phyloP scores from a whole-genome alignment of 2,329 filamentous ascomycete genomes.

The Neobulgaria alba region DNA sequence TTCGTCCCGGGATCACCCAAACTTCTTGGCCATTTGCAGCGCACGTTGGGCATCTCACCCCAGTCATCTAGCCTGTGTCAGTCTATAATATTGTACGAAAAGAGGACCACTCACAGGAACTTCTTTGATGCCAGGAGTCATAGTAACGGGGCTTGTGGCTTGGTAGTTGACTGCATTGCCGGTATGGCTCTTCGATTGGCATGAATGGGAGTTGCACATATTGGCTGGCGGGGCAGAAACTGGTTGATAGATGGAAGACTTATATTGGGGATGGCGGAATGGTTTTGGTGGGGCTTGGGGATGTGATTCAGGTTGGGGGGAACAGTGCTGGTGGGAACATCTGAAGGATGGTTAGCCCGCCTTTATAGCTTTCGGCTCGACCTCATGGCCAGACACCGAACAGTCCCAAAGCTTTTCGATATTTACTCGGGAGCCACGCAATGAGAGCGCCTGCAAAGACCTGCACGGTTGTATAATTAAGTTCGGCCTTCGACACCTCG shows the following conservation, averaged over 20 bases:
- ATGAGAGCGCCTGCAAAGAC: not conserved
- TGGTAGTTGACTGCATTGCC: not conserved
- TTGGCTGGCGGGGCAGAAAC: not conserved
- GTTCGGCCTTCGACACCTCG: not conserved
- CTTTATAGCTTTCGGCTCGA: not conserved
- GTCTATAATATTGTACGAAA: not conserved
- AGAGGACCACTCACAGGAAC: conserved; percentile 12
- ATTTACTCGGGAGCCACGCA: not conserved
- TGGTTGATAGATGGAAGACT: not conserved
- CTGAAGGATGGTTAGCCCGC: not conserved
- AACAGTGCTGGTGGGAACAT: not conserved
- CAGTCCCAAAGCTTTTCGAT: not conserved
- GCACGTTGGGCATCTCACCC: conserved; percentile 45
- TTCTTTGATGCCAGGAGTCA: conserved; percentile 10
- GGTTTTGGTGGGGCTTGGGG: not conserved
- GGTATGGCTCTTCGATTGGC: not conserved
- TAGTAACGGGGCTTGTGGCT: conserved; percentile 1
- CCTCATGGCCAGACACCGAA: not conserved
- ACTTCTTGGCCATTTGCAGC: conserved; percentile 40
- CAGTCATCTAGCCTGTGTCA: conserved; percentile 33
- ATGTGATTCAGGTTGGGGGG: not conserved
- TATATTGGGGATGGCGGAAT: not conserved
- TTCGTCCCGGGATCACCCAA: conserved; percentile 46
- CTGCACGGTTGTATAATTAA: not conserved
- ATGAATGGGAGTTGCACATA: not conserved